These are phyloP conservation scores for Dendrocalamus sinicus DNA, from an alignment of 176 grass and related monocot genomes.

Conservation along the genomic window DNA sequence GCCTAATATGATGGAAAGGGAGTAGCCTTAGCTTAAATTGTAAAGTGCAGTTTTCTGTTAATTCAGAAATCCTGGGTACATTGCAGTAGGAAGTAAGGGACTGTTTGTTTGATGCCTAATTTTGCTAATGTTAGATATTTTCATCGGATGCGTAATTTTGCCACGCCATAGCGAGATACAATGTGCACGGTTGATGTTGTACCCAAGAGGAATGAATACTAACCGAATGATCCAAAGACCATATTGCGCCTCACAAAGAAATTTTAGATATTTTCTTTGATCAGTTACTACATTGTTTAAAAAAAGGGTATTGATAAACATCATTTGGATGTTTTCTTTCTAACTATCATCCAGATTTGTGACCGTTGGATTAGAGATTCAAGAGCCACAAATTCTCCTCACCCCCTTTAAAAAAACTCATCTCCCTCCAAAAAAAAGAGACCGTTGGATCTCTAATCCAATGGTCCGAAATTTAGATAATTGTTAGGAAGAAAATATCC, in stretches of 20 bases:
- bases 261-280: not conserved
- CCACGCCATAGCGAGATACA: not conserved
- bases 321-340: no score
- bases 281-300: not conserved
- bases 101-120: not conserved
- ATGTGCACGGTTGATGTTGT: not conserved
- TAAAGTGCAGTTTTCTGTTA: not conserved
- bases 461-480: no score
- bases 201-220: not conserved
- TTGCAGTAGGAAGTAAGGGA: not conserved
- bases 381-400: no score
- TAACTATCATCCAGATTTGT: no score
- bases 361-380: no score
- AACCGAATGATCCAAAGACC: not conserved
- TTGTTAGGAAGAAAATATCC: no score
- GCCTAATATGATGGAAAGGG: slow-evolving; percentile 29
- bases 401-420: no score
- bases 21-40: not conserved
- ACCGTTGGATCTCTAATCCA: no score
- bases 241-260: not conserved
- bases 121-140: not conserved
- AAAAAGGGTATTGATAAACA: no score
- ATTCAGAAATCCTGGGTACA: not conserved
- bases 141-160: not conserved
- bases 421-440: no score